Conservation (phyloP, 1,284 basidiomycete species). For the Pascua guehoae region DNA sequence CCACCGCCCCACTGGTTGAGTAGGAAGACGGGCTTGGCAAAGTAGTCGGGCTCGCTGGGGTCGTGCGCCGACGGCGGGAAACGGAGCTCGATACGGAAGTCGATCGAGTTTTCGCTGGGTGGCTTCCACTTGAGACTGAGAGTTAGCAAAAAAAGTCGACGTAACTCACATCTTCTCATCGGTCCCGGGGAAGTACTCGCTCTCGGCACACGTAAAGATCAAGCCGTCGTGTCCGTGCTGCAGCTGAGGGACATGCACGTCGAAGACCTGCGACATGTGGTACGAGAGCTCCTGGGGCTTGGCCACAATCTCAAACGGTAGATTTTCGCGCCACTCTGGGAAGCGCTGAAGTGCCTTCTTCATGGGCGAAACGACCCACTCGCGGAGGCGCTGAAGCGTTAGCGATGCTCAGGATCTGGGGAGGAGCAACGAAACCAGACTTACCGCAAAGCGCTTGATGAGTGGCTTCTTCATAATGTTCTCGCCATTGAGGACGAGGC, state of each 20-base stretch:
- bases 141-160: constrained; percentile 33
- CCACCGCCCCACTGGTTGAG: constrained; percentile 71
- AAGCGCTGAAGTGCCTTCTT: constrained; percentile 61
- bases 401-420: no score
- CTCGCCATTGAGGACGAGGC: constrained; percentile 78
- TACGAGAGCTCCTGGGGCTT: constrained; percentile 91
- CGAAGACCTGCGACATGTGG: constrained; percentile 77
- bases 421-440: constrained; percentile 36
- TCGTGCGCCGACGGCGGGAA: constrained; percentile 68
- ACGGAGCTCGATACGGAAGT: constrained; percentile 89
- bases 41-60: constrained; percentile 67
- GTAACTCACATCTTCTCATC: constrained; percentile 66
- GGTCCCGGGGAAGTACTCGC: constrained; percentile 83
- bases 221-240: constrained; percentile 94
- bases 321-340: constrained; percentile 59
- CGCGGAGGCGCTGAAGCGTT: constrained; percentile 64
- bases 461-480: constrained; percentile 81
- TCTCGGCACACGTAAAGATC: constrained; percentile 89
- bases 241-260: constrained; percentile 76
- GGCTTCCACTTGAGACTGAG: constrained; percentile 89
- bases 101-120: constrained; percentile 94
- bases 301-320: constrained; percentile 86
- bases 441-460: constrained; percentile 84
- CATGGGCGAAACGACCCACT: constrained; percentile 80
- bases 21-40: constrained; percentile 79